These are phyloP conservation scores for Russula abietina DNA, from an alignment of 768 basidiomycete species.

Conservation along the genomic window DNA sequence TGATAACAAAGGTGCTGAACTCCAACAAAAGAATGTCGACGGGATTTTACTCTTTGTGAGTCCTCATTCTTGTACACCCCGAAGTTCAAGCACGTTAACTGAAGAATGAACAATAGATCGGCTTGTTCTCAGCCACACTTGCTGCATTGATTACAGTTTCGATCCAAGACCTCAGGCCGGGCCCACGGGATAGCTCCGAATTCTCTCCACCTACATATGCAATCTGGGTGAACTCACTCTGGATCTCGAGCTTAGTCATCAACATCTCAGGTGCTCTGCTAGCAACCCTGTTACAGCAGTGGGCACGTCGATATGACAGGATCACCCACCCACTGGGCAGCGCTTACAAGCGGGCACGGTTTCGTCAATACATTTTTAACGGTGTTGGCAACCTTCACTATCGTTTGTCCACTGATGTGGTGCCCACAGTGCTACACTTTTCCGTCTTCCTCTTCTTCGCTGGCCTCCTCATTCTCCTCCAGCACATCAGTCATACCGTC, in stretches of 20 bases:
- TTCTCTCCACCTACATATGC: not conserved
- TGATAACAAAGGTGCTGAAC: not conserved
- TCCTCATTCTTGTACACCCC: not conserved
- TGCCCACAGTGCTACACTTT: too few species aligned
- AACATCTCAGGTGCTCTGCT: not conserved
- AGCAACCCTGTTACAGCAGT: not conserved
- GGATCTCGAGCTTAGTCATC: not conserved
- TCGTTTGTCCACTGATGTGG: not conserved
- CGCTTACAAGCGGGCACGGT: not conserved
- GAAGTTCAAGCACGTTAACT: too few species aligned
- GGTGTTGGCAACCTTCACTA: not conserved
- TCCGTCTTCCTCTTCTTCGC: too few species aligned
- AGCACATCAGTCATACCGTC: too few species aligned
- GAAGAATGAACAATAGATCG: not conserved
- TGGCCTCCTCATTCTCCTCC: too few species aligned
- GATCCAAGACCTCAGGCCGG: not conserved
- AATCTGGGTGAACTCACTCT: not conserved
- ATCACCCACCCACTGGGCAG: not conserved
- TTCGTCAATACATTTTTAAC: not conserved
- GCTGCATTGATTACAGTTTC: not conserved
- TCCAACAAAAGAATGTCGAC: not conserved
- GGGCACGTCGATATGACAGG: not conserved
- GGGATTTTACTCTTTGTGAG: constrained; percentile 1
- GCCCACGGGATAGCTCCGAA: not conserved
- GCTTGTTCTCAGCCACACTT: not conserved